Evolutionary conservation across 225 moss, liverwort and hornwort species (phyloP), one percentile per base, ranked within the genome.

Genomic region (Lunularia cruciata): DNA sequence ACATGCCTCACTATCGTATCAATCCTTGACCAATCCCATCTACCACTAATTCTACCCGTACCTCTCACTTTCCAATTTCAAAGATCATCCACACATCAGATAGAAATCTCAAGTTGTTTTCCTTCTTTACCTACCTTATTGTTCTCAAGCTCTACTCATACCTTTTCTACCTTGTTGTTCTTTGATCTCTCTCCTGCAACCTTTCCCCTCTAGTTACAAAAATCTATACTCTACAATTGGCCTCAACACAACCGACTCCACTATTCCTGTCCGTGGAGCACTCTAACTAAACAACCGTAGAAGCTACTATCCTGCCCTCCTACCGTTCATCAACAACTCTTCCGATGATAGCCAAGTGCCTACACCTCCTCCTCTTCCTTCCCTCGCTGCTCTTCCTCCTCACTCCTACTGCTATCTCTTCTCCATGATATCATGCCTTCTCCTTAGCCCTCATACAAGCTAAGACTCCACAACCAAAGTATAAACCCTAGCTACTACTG

Each of bases 111-210:
- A n/a, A n/a, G n/a, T n/a, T n/a, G n/a, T n/a, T n/a, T n/a, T n/a
- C n/a, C n/a, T n/a, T n/a, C n/a, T n/a, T n/a, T n/a, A n/a, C n/a
- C n/a, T n/a, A n/a, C n/a, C 95, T 88, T 47, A 95, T 92, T 56
- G 85, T 88, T 84, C 81, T 82, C 81, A 92, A 92, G 75, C 92
- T 89, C 69, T 78, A 86, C 84, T 92, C 95, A 39, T 95, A 92
- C 78, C 90, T 92, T 78, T 90, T 92, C 85, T 92, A 75, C 80
- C 83, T 85, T 80, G 89, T 95, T n/a, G n/a, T n/a, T n/a, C n/a
- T 47, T 86, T 89, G 92, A 95, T 95, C 75, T 83, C 88, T 75
- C 6, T 38, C 62, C 26, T 31, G n/a, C n/a, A n/a, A 43, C 43
- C 43, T 43, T 16, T 16, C 43, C 16, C 43, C 43, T 43, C 67